These are phyloP conservation scores for Lanmaoa pseudosensibilis DNA, from an alignment of 768 basidiomycete genomes.

Conservation along the genomic window DNA sequence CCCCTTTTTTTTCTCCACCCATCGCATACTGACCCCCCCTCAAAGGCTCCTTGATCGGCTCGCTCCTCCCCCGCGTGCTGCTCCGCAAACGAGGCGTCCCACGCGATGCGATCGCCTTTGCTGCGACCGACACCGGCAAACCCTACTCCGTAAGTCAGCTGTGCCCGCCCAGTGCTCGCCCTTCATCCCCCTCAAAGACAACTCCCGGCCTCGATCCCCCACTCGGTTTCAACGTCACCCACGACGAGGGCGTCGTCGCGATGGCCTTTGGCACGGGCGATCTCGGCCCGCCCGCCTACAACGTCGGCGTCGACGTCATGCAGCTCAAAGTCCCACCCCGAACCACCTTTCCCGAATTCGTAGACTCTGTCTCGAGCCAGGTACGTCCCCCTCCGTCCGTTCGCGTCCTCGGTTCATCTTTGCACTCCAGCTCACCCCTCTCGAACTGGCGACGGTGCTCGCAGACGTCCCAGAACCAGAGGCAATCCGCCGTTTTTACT, in stretches of 20 bases:
- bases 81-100: slow-evolving; percentile 58
- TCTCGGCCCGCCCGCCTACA: slow-evolving; percentile 56
- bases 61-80: slow-evolving; percentile 67
- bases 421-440: slow-evolving; percentile 39
- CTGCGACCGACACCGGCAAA: slow-evolving; percentile 63
- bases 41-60: slow-evolving; percentile 78
- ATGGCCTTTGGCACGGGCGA: slow-evolving; percentile 54
- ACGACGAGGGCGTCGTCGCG: slow-evolving; percentile 72
- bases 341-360: slow-evolving; percentile 57
- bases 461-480: slow-evolving; percentile 46
- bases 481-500: slow-evolving; percentile 65
- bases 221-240: slow-evolving; percentile 78
- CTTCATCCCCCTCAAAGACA: slow-evolving; percentile 36
- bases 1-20: no score
- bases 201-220: slow-evolving; percentile 47
- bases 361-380: slow-evolving; percentile 64
- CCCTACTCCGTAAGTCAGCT: slow-evolving; percentile 64
- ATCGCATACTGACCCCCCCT: background rate
- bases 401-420: slow-evolving; percentile 9
- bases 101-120: slow-evolving; percentile 49
- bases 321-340: slow-evolving; percentile 62
- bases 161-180: background rate
- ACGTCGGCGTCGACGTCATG: slow-evolving; percentile 81
- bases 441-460: slow-evolving; percentile 36
- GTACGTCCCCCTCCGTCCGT: slow-evolving; percentile 34